Percentiles rank a stretch among this genome's conserved stretches.
Evolutionary conservation across 2,329 filamentous ascomycete species (phyloP).

Genomic region (Talaromyces rugulosus): DNA sequence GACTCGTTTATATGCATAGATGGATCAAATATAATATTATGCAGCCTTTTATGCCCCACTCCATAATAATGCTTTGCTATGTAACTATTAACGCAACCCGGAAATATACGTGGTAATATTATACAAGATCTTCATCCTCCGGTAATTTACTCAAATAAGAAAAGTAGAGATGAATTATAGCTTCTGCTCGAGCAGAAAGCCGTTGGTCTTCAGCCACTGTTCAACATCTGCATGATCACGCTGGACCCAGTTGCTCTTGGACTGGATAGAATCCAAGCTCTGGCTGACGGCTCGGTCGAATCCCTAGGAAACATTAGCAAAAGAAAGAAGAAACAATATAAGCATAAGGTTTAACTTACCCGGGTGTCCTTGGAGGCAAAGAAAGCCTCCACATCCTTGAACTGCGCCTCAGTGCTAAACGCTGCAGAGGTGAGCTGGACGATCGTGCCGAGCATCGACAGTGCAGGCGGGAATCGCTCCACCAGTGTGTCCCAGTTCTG

Average conservation of each 20-base stretch:
- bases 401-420: conserved; percentile 73
- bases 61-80: neutral
- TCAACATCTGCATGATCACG: conserved; percentile 75
- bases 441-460: conserved; percentile 80
- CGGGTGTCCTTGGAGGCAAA: conserved; percentile 79
- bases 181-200: conserved; percentile 21
- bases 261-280: conserved; percentile 76
- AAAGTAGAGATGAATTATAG: conserved; percentile 1
- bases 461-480: conserved; percentile 76
- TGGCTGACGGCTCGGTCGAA: conserved; percentile 89
- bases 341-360: conserved; percentile 32
- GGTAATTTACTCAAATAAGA: neutral
- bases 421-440: conserved; percentile 77
- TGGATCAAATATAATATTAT: neutral
- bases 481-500: conserved; percentile 82
- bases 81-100: neutral
- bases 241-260: conserved; percentile 77
- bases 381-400: conserved; percentile 72
- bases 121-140: neutral
- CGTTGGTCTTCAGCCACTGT: conserved; percentile 63
- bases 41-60: neutral
- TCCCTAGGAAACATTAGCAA: conserved; percentile 39
- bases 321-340: conserved; percentile 3
- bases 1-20: neutral
- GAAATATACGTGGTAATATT: neutral